Base-by-base conservation (phyloP, 345 rosid species). In the Eucalyptus guilfoylei region DNA sequence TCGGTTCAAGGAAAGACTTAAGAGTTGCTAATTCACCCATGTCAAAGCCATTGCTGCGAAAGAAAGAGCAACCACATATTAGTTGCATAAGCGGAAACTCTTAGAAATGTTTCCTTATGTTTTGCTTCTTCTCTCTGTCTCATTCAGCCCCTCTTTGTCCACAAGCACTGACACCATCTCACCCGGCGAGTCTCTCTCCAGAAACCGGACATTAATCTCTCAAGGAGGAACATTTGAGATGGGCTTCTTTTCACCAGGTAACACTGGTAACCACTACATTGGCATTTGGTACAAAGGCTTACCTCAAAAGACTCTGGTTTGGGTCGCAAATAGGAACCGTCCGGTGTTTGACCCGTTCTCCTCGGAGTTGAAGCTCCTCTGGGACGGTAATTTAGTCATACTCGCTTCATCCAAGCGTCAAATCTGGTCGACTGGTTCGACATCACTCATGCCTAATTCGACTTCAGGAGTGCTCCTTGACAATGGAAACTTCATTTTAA, bases 251-350 rank as follows among this genome's bases (percentile, higher is more conserved):
- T 54, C 87, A 42, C 88, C 88, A 32, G 88, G 90, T 47, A 62
- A 89, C 54, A 81, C 90, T 49, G 21, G 81, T 28, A 85, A 89
- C 40, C 37, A 60, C 23, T 89, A 89, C 87, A 32, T 86, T 37
- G 90, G 90, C 58, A 89, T 89, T 62, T 62, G 90, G 90, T 89
- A 89, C 88, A 86, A 86, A 30, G 86, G 86, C 10, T 30, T 89
- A 58, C 47, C 60, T 23, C 37, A 45, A 7, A 40, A 64, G 69
- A 89, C 88, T 10, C 34, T 62, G 37, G 90, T 88, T 60, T 88
- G 87, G 90, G 87, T 85, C 21, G 87, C 85, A 4, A 88, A 88
- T 32, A 85, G 88, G 49, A 69, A 47, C 34, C 16, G 40, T 37
- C 90, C 90, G 1, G 49, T 85, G n/a, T 32, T 34, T 19, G 49